Conservation (phyloP, 768 basidiomycete species). For the Boletus rubescentipes region DNA sequence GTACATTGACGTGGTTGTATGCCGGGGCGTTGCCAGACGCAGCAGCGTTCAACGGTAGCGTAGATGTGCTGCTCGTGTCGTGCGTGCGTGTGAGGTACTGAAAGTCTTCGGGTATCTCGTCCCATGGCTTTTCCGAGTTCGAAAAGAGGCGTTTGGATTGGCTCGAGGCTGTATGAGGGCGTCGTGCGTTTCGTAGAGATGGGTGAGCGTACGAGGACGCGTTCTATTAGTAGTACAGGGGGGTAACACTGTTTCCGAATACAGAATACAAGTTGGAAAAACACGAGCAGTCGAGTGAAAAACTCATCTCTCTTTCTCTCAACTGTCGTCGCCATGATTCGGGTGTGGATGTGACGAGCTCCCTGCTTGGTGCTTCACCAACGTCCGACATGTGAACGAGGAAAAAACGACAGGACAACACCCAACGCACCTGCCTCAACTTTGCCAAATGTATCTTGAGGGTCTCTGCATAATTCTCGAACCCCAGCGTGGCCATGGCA, state of each 20-base stretch:
- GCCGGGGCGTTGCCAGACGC: no score
- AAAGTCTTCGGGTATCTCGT: no score
- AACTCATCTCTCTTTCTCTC: conserved; percentile 3
- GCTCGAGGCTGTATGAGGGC: conserved; percentile 30
- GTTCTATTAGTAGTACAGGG: conserved; percentile 17
- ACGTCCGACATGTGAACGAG: neutral
- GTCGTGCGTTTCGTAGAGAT: no score
- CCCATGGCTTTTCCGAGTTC: no score
- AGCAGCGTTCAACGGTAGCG: no score
- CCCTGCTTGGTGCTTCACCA: conserved; percentile 28
- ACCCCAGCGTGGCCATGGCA: conserved; percentile 91
- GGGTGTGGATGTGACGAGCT: conserved; percentile 26
- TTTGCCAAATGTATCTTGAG: conserved; percentile 92
- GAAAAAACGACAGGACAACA: neutral
- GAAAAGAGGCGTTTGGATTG: conserved; percentile 44
- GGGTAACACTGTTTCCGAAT: conserved; percentile 9
- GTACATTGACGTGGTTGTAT: no score
- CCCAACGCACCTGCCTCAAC: conserved; percentile 62
- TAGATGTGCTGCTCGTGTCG: no score
- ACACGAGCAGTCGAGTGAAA: neutral
- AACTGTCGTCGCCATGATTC: conserved; percentile 24
- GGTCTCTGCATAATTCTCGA: conserved; percentile 92
- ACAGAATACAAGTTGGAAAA: conserved; percentile 14
- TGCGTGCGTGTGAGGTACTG: no score
- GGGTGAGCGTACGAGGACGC: neutral